These are phyloP conservation scores for Juglanconis juglandina DNA, from an alignment of 2,329 filamentous ascomycete species.

Conservation along the genomic window DNA sequence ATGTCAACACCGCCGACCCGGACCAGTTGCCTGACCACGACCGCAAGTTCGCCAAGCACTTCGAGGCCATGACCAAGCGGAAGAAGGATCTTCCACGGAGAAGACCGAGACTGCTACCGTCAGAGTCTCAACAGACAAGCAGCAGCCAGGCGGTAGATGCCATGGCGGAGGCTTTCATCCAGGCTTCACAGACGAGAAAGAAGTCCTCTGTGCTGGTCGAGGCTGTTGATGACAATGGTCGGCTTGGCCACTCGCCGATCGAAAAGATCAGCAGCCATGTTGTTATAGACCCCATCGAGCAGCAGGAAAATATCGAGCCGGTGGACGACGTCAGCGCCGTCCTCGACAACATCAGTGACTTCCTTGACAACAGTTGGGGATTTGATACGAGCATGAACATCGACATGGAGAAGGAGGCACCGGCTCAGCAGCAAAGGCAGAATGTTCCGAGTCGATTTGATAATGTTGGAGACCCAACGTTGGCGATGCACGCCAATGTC, in stretches of 20 bases:
- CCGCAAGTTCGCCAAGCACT: conserved; percentile 45
- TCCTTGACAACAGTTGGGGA: conserved; percentile 36
- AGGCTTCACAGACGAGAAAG: conserved; percentile 35
- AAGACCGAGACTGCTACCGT: conserved; percentile 33
- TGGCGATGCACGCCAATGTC: conserved; percentile 9
- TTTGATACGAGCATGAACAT: conserved; percentile 33
- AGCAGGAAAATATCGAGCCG: conserved; percentile 17
- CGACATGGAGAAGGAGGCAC: conserved; percentile 25
- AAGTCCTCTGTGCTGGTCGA: background rate
- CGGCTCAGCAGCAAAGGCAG: conserved; percentile 4
- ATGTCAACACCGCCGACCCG: conserved; percentile 12
- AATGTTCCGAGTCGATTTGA: background rate
- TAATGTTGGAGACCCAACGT: conserved; percentile 8
- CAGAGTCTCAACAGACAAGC: conserved; percentile 38
- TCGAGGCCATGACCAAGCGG: conserved; percentile 38
- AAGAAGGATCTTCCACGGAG: conserved; percentile 26
- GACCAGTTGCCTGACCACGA: conserved; percentile 33
- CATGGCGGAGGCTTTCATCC: conserved; percentile 48
- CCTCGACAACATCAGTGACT: conserved; percentile 43
- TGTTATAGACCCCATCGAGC: background rate
- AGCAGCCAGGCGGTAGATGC: conserved; percentile 40
- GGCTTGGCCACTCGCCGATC: background rate
- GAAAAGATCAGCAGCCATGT: background rate
- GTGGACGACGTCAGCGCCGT: conserved; percentile 45
- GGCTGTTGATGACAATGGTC: background rate